A percentile compares a stretch with the other conserved stretches of the same genome.
Conservation (phyloP, 2,329 filamentous ascomycete species). For the Ophiocordyceps camponoti-rufipedis region DNA sequence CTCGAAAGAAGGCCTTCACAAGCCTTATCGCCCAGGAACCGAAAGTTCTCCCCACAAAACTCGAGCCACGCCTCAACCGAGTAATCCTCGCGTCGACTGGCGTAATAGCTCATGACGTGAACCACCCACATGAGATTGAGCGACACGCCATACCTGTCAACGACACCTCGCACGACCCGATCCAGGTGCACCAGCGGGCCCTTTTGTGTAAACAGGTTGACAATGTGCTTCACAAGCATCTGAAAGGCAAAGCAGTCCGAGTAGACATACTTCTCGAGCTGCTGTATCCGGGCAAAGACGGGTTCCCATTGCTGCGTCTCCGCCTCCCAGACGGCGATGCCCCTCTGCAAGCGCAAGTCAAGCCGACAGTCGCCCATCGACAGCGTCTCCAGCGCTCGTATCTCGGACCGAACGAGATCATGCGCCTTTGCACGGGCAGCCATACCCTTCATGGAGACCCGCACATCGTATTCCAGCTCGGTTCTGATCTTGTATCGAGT, state of each 20-base stretch:
- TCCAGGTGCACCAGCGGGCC: conserved; percentile 11
- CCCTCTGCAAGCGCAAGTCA: conserved; percentile 11
- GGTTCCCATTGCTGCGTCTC: conserved; percentile 10
- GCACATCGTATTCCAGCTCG: conserved; percentile 10
- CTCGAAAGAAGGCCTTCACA: conserved; percentile 9
- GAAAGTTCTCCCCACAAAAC: conserved; percentile 12
- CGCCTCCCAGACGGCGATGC: conserved; percentile 11
- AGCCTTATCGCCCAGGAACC: conserved; percentile 12
- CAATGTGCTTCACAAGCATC: conserved; percentile 11
- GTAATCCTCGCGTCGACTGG: conserved; percentile 10
- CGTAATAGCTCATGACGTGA: conserved; percentile 12
- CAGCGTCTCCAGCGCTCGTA: conserved; percentile 7
- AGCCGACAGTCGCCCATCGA: conserved; percentile 4
- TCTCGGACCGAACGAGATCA: conserved; percentile 8
- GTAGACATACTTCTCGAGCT: conserved; percentile 5
- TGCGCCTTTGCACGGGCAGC: conserved; percentile 12
- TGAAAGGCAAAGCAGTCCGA: conserved; percentile 8
- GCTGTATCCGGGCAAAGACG: conserved; percentile 7
- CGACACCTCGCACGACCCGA: conserved; percentile 10
- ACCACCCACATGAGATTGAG: conserved; percentile 12
- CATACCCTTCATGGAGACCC: conserved; percentile 9
- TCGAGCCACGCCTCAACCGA: conserved; percentile 13
- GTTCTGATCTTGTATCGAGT: conserved; percentile 3
- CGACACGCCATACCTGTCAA: conserved; percentile 8
- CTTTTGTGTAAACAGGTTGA: conserved; percentile 13